Evolutionary conservation across 2,329 filamentous ascomycete species (phyloP).

Genomic region (Lasiodiplodia theobromae): DNA sequence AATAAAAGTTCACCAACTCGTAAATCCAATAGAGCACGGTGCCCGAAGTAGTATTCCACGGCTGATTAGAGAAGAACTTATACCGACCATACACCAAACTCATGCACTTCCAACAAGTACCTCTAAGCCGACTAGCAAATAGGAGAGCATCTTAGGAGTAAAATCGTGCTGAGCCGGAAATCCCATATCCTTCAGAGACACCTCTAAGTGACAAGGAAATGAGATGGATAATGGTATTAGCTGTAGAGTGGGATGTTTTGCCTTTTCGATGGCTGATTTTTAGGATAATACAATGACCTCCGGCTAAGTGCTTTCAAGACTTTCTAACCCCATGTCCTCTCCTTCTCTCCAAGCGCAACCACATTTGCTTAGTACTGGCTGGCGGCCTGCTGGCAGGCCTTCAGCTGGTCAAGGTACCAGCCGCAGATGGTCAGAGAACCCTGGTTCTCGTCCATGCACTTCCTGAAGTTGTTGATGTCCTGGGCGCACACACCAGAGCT

Average conservation of each 20-base stretch:
- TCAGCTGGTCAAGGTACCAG: slow-evolving; percentile 96
- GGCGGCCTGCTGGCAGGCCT: slow-evolving; percentile 59
- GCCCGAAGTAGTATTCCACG: no score
- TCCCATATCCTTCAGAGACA: neutral
- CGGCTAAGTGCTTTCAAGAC: neutral
- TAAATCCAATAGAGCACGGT: no score
- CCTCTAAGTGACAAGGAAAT: neutral
- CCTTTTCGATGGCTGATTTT: neutral
- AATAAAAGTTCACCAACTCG: no score
- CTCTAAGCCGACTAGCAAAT: no score
- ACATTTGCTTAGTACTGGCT: slow-evolving; percentile 51
- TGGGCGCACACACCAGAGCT: slow-evolving; percentile 66
- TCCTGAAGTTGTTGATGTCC: slow-evolving; percentile 85
- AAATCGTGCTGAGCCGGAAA: no score
- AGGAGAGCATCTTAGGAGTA: no score
- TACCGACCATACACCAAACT: no score
- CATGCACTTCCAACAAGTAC: no score
- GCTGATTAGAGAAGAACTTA: no score
- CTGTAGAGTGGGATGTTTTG: slow-evolving; percentile 8
- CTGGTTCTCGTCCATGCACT: slow-evolving; percentile 94
- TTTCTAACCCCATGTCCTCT: neutral
- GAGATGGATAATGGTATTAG: neutral
- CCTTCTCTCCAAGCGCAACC: neutral
- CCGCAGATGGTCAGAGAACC: slow-evolving; percentile 96
- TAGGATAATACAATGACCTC: neutral